Conservation (phyloP, 768 basidiomycete genomes). For the Tephrocybe sp. region DNA sequence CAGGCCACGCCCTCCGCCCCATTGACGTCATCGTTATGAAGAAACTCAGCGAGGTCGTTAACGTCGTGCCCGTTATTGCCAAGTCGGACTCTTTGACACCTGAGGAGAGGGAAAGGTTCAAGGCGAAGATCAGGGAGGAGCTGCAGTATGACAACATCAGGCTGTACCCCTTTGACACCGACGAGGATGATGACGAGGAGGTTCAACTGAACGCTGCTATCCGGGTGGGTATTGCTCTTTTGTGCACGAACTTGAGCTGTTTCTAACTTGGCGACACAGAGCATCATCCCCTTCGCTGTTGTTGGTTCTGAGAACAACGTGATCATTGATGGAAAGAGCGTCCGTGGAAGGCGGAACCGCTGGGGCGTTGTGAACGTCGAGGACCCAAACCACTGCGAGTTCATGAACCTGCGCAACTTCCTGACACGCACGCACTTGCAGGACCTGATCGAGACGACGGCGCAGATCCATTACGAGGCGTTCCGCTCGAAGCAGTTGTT, state of each 20-base stretch:
- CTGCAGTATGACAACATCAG: slow-evolving; percentile 89
- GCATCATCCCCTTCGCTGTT: slow-evolving; percentile 94
- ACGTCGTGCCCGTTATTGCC: slow-evolving; percentile 99
- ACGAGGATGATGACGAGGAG: slow-evolving; percentile 94
- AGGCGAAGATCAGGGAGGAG: slow-evolving; percentile 95
- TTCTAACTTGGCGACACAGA: slow-evolving; percentile 41
- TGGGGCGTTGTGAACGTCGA: slow-evolving; percentile 99
- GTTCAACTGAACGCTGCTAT: slow-evolving; percentile 87
- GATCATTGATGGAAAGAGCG: slow-evolving; percentile 92
- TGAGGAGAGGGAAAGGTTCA: slow-evolving; percentile 92
- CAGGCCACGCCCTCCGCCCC: slow-evolving; percentile 94
- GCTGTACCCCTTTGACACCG: slow-evolving; percentile 95
- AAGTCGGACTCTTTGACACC: slow-evolving; percentile 94
- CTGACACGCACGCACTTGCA: slow-evolving; percentile 93
- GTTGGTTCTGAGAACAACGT: slow-evolving; percentile 97
- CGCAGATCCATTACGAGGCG: slow-evolving; percentile 98
- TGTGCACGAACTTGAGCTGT: neutral
- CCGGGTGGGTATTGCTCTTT: slow-evolving; percentile 54
- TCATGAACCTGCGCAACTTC: slow-evolving; percentile 96
- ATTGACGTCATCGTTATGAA: slow-evolving; percentile 99
- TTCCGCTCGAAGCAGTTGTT: slow-evolving; percentile 98
- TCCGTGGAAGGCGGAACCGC: slow-evolving; percentile 94
- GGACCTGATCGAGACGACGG: slow-evolving; percentile 98
- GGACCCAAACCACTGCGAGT: slow-evolving; percentile 96
- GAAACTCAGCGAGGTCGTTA: slow-evolving; percentile 98